Conservation (phyloP, 2,329 filamentous ascomycete genomes). For the Amesomyces nigricolor region DNA sequence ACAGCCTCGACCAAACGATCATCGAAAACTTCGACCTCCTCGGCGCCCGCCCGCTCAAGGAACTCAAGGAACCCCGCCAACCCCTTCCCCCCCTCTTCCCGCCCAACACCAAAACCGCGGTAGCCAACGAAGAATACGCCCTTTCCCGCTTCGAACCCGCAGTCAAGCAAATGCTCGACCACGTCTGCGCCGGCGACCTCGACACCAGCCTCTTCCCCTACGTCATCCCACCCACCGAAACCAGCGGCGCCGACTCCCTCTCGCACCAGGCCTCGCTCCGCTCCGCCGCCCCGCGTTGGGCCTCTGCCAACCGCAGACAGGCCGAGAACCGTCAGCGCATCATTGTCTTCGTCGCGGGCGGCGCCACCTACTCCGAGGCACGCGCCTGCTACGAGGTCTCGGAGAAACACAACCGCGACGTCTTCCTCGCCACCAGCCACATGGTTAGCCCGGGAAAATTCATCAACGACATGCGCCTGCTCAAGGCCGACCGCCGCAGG, state of each 20-base stretch:
- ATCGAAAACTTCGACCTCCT: constrained; percentile 76
- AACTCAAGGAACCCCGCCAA: constrained; percentile 70
- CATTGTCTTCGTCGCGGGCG: constrained; percentile 91
- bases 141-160: constrained; percentile 83
- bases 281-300: constrained; percentile 92
- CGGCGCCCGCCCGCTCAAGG: constrained; percentile 64
- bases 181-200: constrained; percentile 60
- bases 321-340: constrained; percentile 83
- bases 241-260: constrained; percentile 50
- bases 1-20: constrained; percentile 54
- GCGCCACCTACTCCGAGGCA: constrained; percentile 87
- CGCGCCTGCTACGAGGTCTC: constrained; percentile 85
- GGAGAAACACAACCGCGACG: constrained; percentile 64
- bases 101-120: constrained; percentile 51
- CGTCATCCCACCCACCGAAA: constrained; percentile 62
- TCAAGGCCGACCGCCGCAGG: constrained; percentile 67
- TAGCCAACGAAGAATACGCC: constrained; percentile 67
- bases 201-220: constrained; percentile 66
- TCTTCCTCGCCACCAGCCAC: constrained; percentile 86
- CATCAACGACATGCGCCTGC: constrained; percentile 56
- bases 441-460: constrained; percentile 86
- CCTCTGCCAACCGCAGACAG: constrained; percentile 67
- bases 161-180: constrained; percentile 77
- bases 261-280: constrained; percentile 69
- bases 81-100: constrained; percentile 65